These are phyloP conservation scores for Raphanus hybrid DNA, from an alignment of 441 rosid species.

Conservation along the genomic window DNA sequence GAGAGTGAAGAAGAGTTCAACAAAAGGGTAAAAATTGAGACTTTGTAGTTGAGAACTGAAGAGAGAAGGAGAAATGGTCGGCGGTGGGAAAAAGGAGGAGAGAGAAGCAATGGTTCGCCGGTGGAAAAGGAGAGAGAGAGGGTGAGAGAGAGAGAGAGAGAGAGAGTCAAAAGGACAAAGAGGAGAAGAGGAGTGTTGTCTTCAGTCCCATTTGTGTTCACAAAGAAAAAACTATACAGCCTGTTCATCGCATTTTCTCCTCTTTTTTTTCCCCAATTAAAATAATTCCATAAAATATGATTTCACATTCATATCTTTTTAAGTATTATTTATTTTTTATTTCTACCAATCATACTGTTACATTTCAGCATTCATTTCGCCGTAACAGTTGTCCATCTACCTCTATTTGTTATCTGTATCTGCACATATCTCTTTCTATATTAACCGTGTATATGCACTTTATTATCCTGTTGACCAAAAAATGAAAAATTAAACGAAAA, in stretches of 20 bases:
- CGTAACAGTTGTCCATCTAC: slow-evolving; percentile 42
- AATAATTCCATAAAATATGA: slow-evolving; percentile 11
- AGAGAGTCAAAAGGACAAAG: slow-evolving; percentile 39
- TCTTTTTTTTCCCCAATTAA: slow-evolving; percentile 1
- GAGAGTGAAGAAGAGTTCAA: slow-evolving; percentile 1
- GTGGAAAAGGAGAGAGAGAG: slow-evolving; percentile 33
- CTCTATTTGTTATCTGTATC: slow-evolving; percentile 15
- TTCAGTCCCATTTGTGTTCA: slow-evolving; percentile 45
- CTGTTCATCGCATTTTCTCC: slow-evolving; percentile 43
- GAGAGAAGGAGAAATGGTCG: slow-evolving; percentile 24
- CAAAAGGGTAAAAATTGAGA: background rate
- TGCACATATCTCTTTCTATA: background rate
- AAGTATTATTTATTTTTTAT: slow-evolving; percentile 20
- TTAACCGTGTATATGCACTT: background rate
- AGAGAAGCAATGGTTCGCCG: slow-evolving; percentile 45
- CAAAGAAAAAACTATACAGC: slow-evolving; percentile 37
- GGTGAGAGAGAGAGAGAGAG: slow-evolving; percentile 37
- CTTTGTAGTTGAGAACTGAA: slow-evolving; percentile 10
- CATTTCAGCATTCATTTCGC: slow-evolving; percentile 38
- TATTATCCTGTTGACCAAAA: background rate
- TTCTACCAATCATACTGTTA: slow-evolving; percentile 37
- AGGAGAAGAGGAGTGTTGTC: slow-evolving; percentile 43
- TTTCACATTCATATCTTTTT: slow-evolving; percentile 9
- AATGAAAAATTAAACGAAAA: background rate
- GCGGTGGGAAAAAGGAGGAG: slow-evolving; percentile 33